Evolutionary conservation across 805 yeast species (phyloP).

Genomic region (Nakazawaea molendinolei): DNA sequence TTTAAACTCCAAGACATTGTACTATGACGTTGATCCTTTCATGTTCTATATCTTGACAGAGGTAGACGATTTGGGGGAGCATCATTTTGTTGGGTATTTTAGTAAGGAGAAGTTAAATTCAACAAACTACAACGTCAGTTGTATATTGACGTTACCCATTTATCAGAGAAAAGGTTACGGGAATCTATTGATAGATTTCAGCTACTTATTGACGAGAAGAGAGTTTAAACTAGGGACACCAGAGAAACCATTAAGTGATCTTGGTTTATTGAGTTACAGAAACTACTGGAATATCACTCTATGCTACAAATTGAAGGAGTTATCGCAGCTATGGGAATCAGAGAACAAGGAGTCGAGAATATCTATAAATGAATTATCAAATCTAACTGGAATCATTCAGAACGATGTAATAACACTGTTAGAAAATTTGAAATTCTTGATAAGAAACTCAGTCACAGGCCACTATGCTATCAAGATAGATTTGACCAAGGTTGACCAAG

Average conservation of each 20-base stretch:
- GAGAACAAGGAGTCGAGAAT: slow-evolving; percentile 16
- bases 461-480: slow-evolving; percentile 51
- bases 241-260: slow-evolving; percentile 85
- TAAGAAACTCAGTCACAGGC: slow-evolving; percentile 36
- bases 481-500: slow-evolving; percentile 31
- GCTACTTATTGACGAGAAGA: slow-evolving; percentile 68
- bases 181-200: slow-evolving; percentile 78
- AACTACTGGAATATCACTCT: slow-evolving; percentile 77
- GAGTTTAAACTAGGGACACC: slow-evolving; percentile 88
- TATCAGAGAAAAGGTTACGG: slow-evolving; percentile 90
- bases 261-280: slow-evolving; percentile 80
- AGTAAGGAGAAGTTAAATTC: slow-evolving; percentile 78
- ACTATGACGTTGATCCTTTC: slow-evolving; percentile 94
- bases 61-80: slow-evolving; percentile 37
- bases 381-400: slow-evolving; percentile 75
- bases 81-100: slow-evolving; percentile 90
- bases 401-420: slow-evolving; percentile 85
- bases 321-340: slow-evolving; percentile 6
- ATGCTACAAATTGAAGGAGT: slow-evolving; percentile 36
- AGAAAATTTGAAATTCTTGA: slow-evolving; percentile 65
- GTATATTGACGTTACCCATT: slow-evolving; percentile 84
- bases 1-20: slow-evolving; percentile 83
- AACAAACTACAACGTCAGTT: slow-evolving; percentile 77
- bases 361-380: slow-evolving; percentile 57
- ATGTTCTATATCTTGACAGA: slow-evolving; percentile 82